Conservation (phyloP, 1,139 yeast species). For the Debaryomyces singareniensis region DNA sequence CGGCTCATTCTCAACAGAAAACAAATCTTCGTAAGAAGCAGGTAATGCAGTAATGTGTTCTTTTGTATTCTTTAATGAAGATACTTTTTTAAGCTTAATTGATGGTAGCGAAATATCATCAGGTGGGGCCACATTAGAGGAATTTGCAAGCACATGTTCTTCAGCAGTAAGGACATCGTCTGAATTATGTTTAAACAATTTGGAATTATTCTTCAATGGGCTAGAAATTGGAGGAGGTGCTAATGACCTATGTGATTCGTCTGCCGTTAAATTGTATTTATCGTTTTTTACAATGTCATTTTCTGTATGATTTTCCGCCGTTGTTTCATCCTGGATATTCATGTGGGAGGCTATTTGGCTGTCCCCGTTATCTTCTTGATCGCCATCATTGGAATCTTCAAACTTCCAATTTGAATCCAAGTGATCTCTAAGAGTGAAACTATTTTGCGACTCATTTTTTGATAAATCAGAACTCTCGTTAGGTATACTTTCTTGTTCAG, state of each 20-base stretch:
- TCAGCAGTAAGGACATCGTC: conserved; percentile 7
- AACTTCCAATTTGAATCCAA: conserved; percentile 36
- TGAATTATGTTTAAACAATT: conserved; percentile 13
- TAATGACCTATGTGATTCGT: not conserved
- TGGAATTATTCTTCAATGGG: conserved; percentile 5
- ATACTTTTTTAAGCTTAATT: conserved; percentile 24
- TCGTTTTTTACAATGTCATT: not conserved
- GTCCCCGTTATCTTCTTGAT: conserved; percentile 36
- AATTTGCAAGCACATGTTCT: conserved; percentile 28
- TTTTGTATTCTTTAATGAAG: conserved; percentile 36
- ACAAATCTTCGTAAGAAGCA: conserved; percentile 32
- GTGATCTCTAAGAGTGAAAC: conserved; percentile 28
- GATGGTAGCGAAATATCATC: conserved; percentile 34
- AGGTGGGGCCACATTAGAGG: conserved; percentile 38
- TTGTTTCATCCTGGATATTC: too few species aligned
- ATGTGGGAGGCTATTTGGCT: too few species aligned
- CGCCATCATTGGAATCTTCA: conserved; percentile 40
- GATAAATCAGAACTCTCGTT: not conserved
- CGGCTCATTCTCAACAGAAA: conserved; percentile 38
- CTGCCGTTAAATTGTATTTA: not conserved
- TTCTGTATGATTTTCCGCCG: not conserved
- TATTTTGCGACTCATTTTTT: conserved; percentile 6
- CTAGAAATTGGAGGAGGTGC: conserved; percentile 9
- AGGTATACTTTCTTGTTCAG: not conserved
- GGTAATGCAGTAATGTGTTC: conserved; percentile 14